Evolutionary conservation across 208 protist species (phyloP).

Genomic region (Angomonas ambiguus): DNA sequence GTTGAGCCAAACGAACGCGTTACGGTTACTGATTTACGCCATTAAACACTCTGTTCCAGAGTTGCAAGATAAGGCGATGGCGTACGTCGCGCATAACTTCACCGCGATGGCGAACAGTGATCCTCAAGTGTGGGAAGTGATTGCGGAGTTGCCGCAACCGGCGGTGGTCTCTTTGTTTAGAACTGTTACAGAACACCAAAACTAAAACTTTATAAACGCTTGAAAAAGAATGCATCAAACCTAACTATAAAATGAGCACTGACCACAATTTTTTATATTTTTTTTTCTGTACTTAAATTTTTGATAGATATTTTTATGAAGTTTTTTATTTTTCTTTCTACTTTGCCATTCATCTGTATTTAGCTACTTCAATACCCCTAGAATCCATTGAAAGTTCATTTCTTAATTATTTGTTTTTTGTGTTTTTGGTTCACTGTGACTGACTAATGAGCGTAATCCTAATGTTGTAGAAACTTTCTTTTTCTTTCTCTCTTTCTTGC

Average conservation of each 20-base stretch:
- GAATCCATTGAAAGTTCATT: too few relatives aligned
- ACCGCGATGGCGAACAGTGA: slow-evolving; percentile 52
- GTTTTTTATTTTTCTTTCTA: slow-evolving; percentile 17
- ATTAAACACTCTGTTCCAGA: slow-evolving; percentile 79
- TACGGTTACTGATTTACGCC: slow-evolving; percentile 79
- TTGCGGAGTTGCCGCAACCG: slow-evolving; percentile 70
- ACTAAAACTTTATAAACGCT: too few relatives aligned
- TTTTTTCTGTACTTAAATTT: too few relatives aligned
- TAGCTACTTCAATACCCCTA: too few relatives aligned
- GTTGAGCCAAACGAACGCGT: slow-evolving; percentile 56
- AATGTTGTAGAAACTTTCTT: not conserved
- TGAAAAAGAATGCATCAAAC: too few relatives aligned
- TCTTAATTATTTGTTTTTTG: too few relatives aligned
- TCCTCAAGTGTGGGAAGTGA: slow-evolving; percentile 80
- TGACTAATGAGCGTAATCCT: not conserved
- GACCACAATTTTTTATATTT: too few relatives aligned
- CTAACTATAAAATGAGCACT: too few relatives aligned
- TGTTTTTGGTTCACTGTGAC: too few relatives aligned
- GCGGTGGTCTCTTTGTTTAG: slow-evolving; percentile 77
- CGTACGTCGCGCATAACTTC: slow-evolving; percentile 68
- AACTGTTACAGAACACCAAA: slow-evolving; percentile 61
- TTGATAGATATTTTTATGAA: slow-evolving; percentile 9
- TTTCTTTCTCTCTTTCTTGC: not conserved
- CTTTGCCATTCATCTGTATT: too few relatives aligned
- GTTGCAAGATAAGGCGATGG: slow-evolving; percentile 77